Conservation (phyloP, 768 basidiomycete genomes). For the Rossbeevera mucosa region DNA sequence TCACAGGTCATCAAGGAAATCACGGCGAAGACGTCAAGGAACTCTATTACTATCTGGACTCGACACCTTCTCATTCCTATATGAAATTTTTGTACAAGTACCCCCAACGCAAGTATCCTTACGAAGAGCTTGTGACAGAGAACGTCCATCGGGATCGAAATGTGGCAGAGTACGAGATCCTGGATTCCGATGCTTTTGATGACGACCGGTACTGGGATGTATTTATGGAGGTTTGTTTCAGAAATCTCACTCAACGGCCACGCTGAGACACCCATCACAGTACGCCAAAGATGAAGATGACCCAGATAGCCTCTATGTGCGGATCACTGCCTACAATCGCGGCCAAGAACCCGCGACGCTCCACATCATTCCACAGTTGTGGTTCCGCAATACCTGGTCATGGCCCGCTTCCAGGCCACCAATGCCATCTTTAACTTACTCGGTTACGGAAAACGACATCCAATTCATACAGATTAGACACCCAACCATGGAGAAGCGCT, state of each 20-base stretch:
- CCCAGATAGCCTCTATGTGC: constrained; percentile 82
- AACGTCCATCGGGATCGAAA: constrained; percentile 78
- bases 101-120: constrained; percentile 87
- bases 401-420: constrained; percentile 72
- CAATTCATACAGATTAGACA: constrained; percentile 70
- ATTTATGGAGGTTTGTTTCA: constrained; percentile 81
- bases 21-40: constrained; percentile 99
- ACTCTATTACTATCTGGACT: constrained; percentile 97
- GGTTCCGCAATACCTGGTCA: constrained; percentile 99
- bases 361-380: constrained; percentile 92
- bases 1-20: constrained; percentile 96
- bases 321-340: constrained; percentile 95
- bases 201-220: constrained; percentile 98
- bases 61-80: constrained; percentile 98
- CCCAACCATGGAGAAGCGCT: constrained; percentile 65
- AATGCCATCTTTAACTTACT: constrained; percentile 57
- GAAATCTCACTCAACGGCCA: constrained; percentile 6
- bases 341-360: constrained; percentile 92
- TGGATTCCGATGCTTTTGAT: constrained; percentile 89
- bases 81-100: constrained; percentile 99
- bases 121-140: constrained; percentile 88
- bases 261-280: constrained; percentile 36
- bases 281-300: constrained; percentile 97
- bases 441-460: constrained; percentile 44
- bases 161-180: constrained; percentile 87